Base-by-base conservation (phyloP, 768 basidiomycete genomes). In the Boletus speciosus region DNA sequence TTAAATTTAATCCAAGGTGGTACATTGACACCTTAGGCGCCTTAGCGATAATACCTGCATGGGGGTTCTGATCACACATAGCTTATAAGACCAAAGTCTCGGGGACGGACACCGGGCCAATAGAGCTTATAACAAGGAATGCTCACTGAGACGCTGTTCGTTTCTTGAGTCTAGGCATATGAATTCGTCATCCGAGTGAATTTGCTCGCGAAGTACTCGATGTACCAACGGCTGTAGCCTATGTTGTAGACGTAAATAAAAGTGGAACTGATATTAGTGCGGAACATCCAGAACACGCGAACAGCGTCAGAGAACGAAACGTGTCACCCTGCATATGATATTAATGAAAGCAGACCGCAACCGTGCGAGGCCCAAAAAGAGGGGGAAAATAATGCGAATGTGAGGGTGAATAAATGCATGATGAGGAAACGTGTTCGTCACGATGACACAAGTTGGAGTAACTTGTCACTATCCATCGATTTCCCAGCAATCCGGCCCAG, bases 401-500 rank as follows among this genome's bases (percentile, higher is more conserved):
- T 51, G 25, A 46, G 41, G n/a, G 32, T 51, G 55, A 45, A 50
- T 47, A 52, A 44, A 65, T 57, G 63, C 57, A 53, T 56, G 45
- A 35, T 48, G 38, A 37, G 15, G 21, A 37, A 45, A 49, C 12
- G 23, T 38, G 53, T 54, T 42, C 51, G 32, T 61, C 58, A 68
- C 19, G 58, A 84, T 69, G 79, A 77, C 67, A 86, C 70, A 41
- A 87, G 76, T 58, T 64, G 71, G 64, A 85, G 74, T 67, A 90
- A 76, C 67, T 78, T 81, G 64, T 81, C 81, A 51, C 76, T 74
- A 59, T 85, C 82, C 73, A 70, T 65, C 31, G 82, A 83, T 74
- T 86, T 88, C 46, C 78, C 74, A 34, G 81, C 80, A 51, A 90
- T 74, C 42, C 78, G 81, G 52, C 72, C 68, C 45, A 78, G 76